These are phyloP conservation scores for Pseudogymnoascus sp. DNA, from an alignment of 2,329 filamentous ascomycete species.

Conservation along the genomic window DNA sequence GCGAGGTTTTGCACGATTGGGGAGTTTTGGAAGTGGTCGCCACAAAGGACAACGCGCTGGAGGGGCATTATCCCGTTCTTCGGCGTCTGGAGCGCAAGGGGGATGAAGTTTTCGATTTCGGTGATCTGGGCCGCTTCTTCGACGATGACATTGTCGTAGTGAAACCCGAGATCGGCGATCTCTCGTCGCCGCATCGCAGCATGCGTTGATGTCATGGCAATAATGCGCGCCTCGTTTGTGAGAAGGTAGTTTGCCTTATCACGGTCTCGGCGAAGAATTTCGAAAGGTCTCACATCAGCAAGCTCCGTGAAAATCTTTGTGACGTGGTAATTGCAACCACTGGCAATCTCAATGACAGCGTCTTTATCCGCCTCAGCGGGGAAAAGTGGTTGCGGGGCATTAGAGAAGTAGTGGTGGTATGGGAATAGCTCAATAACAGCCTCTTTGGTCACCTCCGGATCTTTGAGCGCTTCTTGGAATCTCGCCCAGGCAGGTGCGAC, in stretches of 20 bases:
- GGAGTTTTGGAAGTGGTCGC: conserved; percentile 94
- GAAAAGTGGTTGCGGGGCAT: conserved; percentile 82
- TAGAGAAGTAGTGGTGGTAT: conserved; percentile 79
- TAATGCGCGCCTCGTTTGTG: conserved; percentile 90
- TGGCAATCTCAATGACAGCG: conserved; percentile 64
- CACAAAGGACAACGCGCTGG: conserved; percentile 84
- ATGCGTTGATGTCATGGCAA: conserved; percentile 98
- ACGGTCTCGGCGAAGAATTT: conserved; percentile 78
- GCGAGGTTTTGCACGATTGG: conserved; percentile 92
- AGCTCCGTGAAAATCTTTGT: conserved; percentile 85
- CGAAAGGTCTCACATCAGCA: conserved; percentile 89
- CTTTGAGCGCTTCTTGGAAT: conserved; percentile 62
- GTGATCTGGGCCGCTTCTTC: conserved; percentile 98
- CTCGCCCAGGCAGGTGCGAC: conserved; percentile 81
- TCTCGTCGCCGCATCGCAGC: conserved; percentile 90
- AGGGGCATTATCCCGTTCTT: conserved; percentile 65
- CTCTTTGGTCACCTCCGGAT: conserved; percentile 47
- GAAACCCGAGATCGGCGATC: conserved; percentile 86
- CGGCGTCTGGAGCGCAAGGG: conserved; percentile 81
- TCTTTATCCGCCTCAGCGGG: conserved; percentile 57
- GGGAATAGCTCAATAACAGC: conserved; percentile 72
- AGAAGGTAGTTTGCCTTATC: conserved; percentile 96
- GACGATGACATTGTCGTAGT: conserved; percentile 97
- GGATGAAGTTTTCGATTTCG: conserved; percentile 94
- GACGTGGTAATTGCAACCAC: conserved; percentile 84